Evolutionary conservation across 805 yeast genomes (phyloP).

Genomic region (Pichia deserticola): DNA sequence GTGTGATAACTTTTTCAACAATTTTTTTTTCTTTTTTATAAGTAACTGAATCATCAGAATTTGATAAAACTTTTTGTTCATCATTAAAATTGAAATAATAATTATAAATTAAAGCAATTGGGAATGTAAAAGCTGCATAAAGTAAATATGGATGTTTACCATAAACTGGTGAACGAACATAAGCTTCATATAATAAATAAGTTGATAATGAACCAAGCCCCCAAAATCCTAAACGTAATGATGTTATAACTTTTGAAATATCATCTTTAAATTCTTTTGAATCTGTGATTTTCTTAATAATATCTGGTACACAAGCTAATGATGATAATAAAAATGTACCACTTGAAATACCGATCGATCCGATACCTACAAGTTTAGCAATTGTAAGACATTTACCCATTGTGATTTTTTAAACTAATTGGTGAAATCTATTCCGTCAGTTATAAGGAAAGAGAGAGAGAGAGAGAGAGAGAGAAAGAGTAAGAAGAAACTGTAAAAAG

Average conservation of each 20-base stretch:
- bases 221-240: slow-evolving; percentile 21
- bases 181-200: slow-evolving; percentile 48
- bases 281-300: slow-evolving; percentile 8
- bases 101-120: slow-evolving; percentile 32
- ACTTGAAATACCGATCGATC: slow-evolving; percentile 61
- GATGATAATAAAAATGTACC: slow-evolving; percentile 34
- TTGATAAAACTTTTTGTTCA: slow-evolving; percentile 23
- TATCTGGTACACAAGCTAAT: slow-evolving; percentile 13
- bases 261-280: slow-evolving; percentile 11
- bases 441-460: no score
- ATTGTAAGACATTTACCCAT: slow-evolving; percentile 51
- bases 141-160: slow-evolving; percentile 69
- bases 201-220: slow-evolving; percentile 43
- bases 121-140: slow-evolving; percentile 53
- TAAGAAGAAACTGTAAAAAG: not conserved
- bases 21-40: slow-evolving; percentile 17
- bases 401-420: no score
- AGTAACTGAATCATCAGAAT: slow-evolving; percentile 9
- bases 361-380: slow-evolving; percentile 56
- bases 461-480: not conserved
- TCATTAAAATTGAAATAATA: slow-evolving; percentile 19
- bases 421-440: not conserved
- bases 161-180: slow-evolving; percentile 42
- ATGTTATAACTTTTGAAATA: slow-evolving; percentile 12
- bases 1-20: slow-evolving; percentile 16